phyloP scores from a whole-genome alignment of 805 yeast genomes.

The Candida silvatica region DNA sequence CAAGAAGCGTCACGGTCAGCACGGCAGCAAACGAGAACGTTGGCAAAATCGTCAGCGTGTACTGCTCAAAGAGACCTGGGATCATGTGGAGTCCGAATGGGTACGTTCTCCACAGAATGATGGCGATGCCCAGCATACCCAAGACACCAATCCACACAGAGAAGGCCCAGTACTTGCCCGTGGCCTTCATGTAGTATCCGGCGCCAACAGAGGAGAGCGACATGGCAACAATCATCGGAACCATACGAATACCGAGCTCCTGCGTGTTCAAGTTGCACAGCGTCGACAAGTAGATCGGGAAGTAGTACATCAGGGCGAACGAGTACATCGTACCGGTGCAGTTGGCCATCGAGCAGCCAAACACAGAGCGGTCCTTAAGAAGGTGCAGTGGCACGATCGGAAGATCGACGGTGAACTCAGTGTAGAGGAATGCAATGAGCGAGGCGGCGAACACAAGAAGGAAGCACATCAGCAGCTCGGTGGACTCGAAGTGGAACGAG shows the following conservation, averaged over 20 bases:
- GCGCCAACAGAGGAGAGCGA: constrained; percentile 55
- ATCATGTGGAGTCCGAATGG: constrained; percentile 40
- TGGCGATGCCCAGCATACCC: constrained; percentile 34
- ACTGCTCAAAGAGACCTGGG: constrained; percentile 30
- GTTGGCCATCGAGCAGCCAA: constrained; percentile 57
- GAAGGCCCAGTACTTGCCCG: constrained; percentile 51
- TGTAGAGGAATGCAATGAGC: constrained; percentile 10
- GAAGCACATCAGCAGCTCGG: constrained; percentile 31
- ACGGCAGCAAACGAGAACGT: constrained; percentile 50
- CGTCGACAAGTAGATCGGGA: constrained; percentile 53
- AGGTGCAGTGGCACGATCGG: constrained; percentile 58
- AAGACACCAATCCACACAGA: constrained; percentile 33
- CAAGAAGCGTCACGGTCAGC: constrained; percentile 56
- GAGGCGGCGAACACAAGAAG: constrained; percentile 4
- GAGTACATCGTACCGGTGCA: constrained; percentile 49
- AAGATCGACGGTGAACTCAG: constrained; percentile 24
- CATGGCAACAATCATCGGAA: constrained; percentile 53
- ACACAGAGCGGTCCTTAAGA: constrained; percentile 47
- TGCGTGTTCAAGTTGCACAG: constrained; percentile 46
- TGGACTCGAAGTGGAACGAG: constrained; percentile 32
- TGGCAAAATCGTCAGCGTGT: constrained; percentile 35
- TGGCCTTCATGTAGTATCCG: constrained; percentile 54
- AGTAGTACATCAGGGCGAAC: constrained; percentile 40
- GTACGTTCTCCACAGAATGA: constrained; percentile 12
- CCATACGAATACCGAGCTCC: constrained; percentile 47